A percentile compares a stretch with the other conserved stretches of the same genome.
Evolutionary conservation across 1,284 basidiomycete species (phyloP).

Genomic region (Sanghuangporus baumii): DNA sequence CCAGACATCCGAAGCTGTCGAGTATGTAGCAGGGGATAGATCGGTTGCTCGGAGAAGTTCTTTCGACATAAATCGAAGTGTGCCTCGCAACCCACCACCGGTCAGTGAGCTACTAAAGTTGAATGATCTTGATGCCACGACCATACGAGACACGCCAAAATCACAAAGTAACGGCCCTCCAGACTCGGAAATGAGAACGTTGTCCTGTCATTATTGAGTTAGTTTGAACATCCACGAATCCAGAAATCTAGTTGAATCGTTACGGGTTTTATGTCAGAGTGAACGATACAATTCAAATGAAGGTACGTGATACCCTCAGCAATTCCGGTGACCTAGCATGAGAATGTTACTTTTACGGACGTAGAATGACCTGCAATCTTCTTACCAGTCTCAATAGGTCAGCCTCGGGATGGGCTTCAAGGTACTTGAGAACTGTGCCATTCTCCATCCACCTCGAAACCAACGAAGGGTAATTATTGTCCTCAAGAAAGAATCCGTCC

Average conservation of each 20-base stretch:
- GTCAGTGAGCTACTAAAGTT: background rate
- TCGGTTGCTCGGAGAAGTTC: background rate
- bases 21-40: background rate
- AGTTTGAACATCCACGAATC: background rate
- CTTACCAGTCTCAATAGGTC: background rate
- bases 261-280: slow-evolving; percentile 13
- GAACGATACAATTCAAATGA: background rate
- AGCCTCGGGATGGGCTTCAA: background rate
- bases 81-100: background rate
- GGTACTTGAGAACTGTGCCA: background rate
- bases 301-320: no score
- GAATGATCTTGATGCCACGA: background rate
- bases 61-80: slow-evolving; percentile 1
- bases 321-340: background rate
- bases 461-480: background rate
- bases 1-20: slow-evolving; percentile 6
- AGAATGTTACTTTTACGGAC: background rate
- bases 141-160: slow-evolving; percentile 5
- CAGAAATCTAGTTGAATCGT: background rate
- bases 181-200: background rate
- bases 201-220: background rate
- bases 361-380: background rate
- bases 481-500: background rate
- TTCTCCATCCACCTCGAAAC: background rate
- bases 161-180: slow-evolving; percentile 2